These are phyloP conservation scores for Ramichloridium luteum DNA, from an alignment of 2,329 filamentous ascomycete genomes.

Conservation along the genomic window DNA sequence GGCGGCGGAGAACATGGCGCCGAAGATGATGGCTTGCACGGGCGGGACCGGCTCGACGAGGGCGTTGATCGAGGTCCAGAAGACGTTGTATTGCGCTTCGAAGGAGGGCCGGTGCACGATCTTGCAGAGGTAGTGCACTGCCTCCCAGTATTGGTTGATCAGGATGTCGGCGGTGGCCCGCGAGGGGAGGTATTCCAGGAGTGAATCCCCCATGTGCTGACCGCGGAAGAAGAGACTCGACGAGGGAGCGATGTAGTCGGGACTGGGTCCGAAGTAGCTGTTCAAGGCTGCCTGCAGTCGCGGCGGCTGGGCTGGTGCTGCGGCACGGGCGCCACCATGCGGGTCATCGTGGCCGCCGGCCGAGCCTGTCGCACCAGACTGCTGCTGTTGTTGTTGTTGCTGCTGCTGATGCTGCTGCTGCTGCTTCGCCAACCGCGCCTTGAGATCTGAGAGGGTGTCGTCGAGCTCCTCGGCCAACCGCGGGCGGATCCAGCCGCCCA, in stretches of 20 bases:
- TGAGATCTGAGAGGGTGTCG: constrained; percentile 22
- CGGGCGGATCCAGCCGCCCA: constrained; percentile 60
- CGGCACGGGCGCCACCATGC: too few relatives aligned
- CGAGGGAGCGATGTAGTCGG: constrained; percentile 54
- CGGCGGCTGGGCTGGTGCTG: constrained; percentile 4
- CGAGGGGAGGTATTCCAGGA: constrained; percentile 51
- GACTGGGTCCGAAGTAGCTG: constrained; percentile 50
- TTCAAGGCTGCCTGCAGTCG: constrained; percentile 22
- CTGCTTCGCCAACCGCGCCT: constrained; percentile 16
- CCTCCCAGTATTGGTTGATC: constrained; percentile 53
- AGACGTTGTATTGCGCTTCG: constrained; percentile 49
- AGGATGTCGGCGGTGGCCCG: constrained; percentile 47
- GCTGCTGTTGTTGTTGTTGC: constrained; percentile 7
- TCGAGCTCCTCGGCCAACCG: constrained; percentile 57
- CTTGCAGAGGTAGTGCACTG: constrained; percentile 57
- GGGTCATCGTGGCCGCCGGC: too few relatives aligned
- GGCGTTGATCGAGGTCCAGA: constrained; percentile 50
- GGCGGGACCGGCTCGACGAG: constrained; percentile 52
- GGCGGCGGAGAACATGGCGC: constrained; percentile 55
- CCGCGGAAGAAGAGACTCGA: constrained; percentile 55
- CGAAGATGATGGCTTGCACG: constrained; percentile 56
- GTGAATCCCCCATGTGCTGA: constrained; percentile 33
- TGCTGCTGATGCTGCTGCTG: constrained; percentile 10
- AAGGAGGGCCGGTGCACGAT: constrained; percentile 57
- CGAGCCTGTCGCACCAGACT: too few relatives aligned